Percentiles rank a stretch among this genome's conserved stretches.
phyloP scores from a whole-genome alignment of 768 basidiomycete species.

The Sporobolomyces pararoseus region DNA sequence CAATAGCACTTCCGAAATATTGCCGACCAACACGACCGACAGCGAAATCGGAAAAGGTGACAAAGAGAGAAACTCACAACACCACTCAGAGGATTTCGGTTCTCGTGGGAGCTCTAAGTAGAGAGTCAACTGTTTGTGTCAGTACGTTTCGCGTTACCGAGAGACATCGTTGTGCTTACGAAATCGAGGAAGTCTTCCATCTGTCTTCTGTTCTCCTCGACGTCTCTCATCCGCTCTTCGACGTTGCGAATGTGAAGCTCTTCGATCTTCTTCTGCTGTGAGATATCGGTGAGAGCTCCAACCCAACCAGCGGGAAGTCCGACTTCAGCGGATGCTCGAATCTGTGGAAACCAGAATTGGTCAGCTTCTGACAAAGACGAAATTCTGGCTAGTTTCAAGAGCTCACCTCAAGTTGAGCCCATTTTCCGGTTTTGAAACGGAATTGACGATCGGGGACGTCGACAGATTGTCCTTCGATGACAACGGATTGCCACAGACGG shows the following conservation, averaged over 20 bases:
- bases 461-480: neutral
- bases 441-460: conserved; percentile 25
- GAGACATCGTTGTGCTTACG: too few relatives aligned
- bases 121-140: neutral
- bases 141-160: too few relatives aligned
- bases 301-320: conserved; percentile 25
- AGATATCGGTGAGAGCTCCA: conserved; percentile 37
- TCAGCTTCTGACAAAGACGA: neutral
- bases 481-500: conserved; percentile 19
- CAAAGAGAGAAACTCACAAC: neutral
- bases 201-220: conserved; percentile 36
- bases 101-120: conserved; percentile 29
- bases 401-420: conserved; percentile 33
- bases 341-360: neutral
- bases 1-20: neutral
- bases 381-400: neutral
- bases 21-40: neutral
- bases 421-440: conserved; percentile 27
- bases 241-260: conserved; percentile 34
- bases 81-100: conserved; percentile 36
- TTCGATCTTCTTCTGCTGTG: conserved; percentile 33
- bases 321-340: conserved; percentile 26
- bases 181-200: conserved; percentile 17
- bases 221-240: conserved; percentile 37
- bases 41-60: conserved; percentile 1